These are phyloP conservation scores for Suillus sp. DNA, from an alignment of 768 basidiomycete genomes.

Conservation along the genomic window DNA sequence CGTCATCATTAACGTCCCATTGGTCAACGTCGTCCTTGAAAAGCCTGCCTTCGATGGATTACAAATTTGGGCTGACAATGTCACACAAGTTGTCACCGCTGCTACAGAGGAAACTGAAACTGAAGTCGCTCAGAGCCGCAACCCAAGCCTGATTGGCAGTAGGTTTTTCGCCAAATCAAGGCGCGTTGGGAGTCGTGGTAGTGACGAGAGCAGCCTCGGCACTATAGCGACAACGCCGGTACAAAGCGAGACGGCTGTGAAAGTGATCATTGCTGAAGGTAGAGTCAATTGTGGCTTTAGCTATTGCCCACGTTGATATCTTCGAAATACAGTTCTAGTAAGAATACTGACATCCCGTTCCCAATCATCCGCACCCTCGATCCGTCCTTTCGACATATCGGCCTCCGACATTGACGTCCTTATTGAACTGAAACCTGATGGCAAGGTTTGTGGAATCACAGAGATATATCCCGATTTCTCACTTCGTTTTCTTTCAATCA, in stretches of 20 bases:
- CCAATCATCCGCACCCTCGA: conserved; percentile 24
- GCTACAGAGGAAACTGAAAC: conserved; percentile 23
- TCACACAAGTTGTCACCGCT: conserved; percentile 65
- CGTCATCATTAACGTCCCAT: conserved; percentile 52
- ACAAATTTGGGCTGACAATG: conserved; percentile 88
- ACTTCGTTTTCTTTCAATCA: conserved; percentile 31
- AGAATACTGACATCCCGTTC: conserved; percentile 54
- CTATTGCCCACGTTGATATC: conserved; percentile 8
- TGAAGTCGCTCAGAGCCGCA: conserved; percentile 44
- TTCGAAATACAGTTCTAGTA: conserved; percentile 35
- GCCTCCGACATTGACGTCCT: conserved; percentile 65
- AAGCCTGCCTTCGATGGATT: conserved; percentile 74
- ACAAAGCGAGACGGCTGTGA: conserved; percentile 49
- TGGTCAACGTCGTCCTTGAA: conserved; percentile 57
- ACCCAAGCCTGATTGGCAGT: conserved; percentile 76
- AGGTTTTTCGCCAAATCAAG: conserved; percentile 62
- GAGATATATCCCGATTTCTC: conserved; percentile 10
- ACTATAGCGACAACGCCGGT: conserved; percentile 28
- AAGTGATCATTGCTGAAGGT: conserved; percentile 51
- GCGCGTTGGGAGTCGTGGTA: conserved; percentile 41
- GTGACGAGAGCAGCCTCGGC: conserved; percentile 45
- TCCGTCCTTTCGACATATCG: conserved; percentile 55
- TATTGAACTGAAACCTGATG: conserved; percentile 69
- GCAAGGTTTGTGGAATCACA: conserved; percentile 51
- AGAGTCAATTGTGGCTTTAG: neutral